phyloP scores from a whole-genome alignment of 192 early-diverging fungal species.

The Gonapodya sp. region DNA sequence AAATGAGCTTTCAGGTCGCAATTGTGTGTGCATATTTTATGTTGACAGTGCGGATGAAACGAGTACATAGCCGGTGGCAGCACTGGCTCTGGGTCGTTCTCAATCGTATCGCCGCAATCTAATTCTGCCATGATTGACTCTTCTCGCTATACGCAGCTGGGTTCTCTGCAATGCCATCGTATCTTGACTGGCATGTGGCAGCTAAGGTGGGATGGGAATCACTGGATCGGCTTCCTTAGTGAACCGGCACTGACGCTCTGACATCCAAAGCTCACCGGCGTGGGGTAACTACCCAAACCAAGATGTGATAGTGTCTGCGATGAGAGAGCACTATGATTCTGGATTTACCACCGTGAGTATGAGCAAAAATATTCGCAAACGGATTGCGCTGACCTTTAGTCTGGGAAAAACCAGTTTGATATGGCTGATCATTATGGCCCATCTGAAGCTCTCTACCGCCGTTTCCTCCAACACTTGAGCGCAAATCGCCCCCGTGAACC shows the following conservation, averaged over 20 bases:
- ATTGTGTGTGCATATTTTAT: too few relatives aligned
- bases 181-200: background rate
- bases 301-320: background rate
- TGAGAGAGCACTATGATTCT: slow-evolving; percentile 4
- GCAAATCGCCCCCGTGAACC: background rate
- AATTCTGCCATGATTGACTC: too few relatives aligned
- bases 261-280: background rate
- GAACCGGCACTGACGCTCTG: background rate
- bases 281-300: background rate
- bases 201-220: background rate
- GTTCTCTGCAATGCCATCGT: background rate
- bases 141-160: background rate
- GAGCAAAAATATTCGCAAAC: too few relatives aligned
- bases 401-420: background rate
- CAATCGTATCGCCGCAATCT: too few relatives aligned
- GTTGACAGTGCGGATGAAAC: too few relatives aligned
- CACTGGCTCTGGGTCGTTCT: too few relatives aligned
- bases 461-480: background rate
- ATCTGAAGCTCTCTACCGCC: background rate
- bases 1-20: too few relatives aligned
- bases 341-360: slow-evolving; percentile 2
- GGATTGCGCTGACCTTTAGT: too few relatives aligned
- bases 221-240: too few relatives aligned
- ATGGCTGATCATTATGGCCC: slow-evolving; percentile 6
- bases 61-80: too few relatives aligned